Evolutionary conservation across 371 early-diverging fungal species (phyloP), one percentile per base, ranked within the genome.

Genomic region (Massospora cicadina): DNA sequence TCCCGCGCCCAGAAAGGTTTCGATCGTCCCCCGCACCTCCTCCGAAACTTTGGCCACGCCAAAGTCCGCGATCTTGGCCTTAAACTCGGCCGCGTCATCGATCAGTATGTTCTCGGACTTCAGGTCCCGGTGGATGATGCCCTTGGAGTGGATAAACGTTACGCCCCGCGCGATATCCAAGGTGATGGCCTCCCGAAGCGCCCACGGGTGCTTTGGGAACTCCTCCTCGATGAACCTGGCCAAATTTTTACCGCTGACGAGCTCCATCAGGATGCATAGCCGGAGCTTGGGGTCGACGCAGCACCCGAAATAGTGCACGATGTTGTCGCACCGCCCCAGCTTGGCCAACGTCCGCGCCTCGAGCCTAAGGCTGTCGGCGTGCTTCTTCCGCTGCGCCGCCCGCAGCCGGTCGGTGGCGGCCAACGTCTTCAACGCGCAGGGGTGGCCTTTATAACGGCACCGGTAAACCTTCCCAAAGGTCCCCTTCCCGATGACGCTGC

Each of bases 121-220:
- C 60, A 93, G 82, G 69, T 93, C 93, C 58, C 95, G 83, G 71
- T 96, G 95, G 2, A 91, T 87, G 54, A 97, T 87, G 30, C 84
- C 82, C 66, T 84, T 81, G 33, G 67, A 71, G 67, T 97, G 98
- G 43, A 97, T 71, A 71, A 93, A 94, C 17, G 81, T 75, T 3
- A 97, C 71, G 2, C 89, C 95, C 55, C 83, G 81, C 63, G 91
- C 70, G 68, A 93, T 79, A 72, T 95, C 93, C 28, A 83, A 79
- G 0, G 89, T 81, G 25, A 62, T 62, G 62, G 31, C 53, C 10
- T 62, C 62, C 10, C 62, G 24, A 17, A 62, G 33, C 10, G 62
- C 32, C 62, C 62, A 62, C 21, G 62, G 62, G 23, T 62, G 62
- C n/a, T 33, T 33, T 2, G 62, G 62, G 31, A 62, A 43, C 12